Evolutionary conservation across 2,329 filamentous ascomycete genomes (phyloP).

Genomic region (Alternaria triticimaculans): DNA sequence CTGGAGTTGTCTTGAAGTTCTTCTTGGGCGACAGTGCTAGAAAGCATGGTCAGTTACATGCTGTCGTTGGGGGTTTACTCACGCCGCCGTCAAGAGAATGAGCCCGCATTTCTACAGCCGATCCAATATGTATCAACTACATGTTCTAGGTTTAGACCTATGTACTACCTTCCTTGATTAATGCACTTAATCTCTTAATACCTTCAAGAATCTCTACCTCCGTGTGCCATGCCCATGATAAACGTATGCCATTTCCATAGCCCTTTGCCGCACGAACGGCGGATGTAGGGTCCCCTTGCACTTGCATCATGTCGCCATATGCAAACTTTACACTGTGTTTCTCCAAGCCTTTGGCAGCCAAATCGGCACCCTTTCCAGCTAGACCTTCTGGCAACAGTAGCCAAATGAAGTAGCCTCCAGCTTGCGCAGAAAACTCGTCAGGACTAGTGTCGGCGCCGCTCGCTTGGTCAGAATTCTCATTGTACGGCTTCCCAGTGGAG

Average conservation of each 20-base stretch:
- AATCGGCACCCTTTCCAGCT: background rate
- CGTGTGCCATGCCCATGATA: conserved; percentile 25
- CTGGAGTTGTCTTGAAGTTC: conserved; percentile 45
- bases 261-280: conserved; percentile 8
- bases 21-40: conserved; percentile 26
- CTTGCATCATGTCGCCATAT: conserved; percentile 69
- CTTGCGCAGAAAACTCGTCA: background rate
- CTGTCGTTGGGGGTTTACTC: conserved; percentile 22
- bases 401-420: background rate
- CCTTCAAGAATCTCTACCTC: conserved; percentile 19
- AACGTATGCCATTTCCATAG: conserved; percentile 18
- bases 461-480: background rate
- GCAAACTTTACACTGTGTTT: conserved; percentile 70
- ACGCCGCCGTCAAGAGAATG: conserved; percentile 10
- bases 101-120: background rate
- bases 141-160: background rate
- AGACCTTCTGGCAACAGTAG: background rate
- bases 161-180: conserved; percentile 1
- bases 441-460: no score
- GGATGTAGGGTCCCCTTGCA: conserved; percentile 33
- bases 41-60: background rate
- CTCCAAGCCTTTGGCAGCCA: conserved; percentile 54
- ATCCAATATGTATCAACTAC: background rate
- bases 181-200: conserved; percentile 11
- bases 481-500: background rate